Base-by-base conservation (phyloP, 1,284 basidiomycete species). In the Pterulicium gracile region DNA sequence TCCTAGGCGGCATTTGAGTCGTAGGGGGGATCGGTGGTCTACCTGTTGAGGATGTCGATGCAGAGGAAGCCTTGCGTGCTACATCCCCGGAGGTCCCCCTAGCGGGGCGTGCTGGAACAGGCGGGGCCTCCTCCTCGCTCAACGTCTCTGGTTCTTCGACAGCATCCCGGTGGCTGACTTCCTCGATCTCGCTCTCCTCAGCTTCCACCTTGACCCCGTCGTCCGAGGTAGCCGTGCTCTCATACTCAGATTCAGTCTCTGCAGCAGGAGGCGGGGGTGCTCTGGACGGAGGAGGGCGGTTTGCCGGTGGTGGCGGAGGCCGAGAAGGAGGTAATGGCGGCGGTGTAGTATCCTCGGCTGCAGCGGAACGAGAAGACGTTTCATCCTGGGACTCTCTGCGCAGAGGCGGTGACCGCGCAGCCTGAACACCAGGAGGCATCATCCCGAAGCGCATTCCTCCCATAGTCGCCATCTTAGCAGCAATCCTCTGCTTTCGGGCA, bases 361-460 rank as follows among this genome's bases (percentile, higher is more conserved):
- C 27, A 0, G 46, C 43, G 32, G 56, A 20, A 41, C 19, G 49
- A 34, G 55, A 44, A 10, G 52, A 44, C 3, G 34, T 39, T 7
- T 48, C 27, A 14, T 44, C 34, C 18, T 50, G 48, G n/a, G 49
- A 24, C 22, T 54, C 56, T 21, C 66, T 64, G 34, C 61, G 64
- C 36, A 49, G 58, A 22, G 59, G 47, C n/a, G 58, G 62, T 32
- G 58, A 55, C 20, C 63, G 59, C 20, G 61, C 50, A 12, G 58
- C 49, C 24, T 62, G 62, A 35, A 57, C 53, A n/a, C 61, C 57
- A 49, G 66, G 63, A 10, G 77, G 81, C 52, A 84, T 56, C 80
- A 87, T 84, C 5, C 83, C 85, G 51, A 88, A 72, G 22, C 81
- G 71, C 77, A 85, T 79, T 3, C 83, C 85, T 32, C 85, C 85